These are phyloP conservation scores for Mediolabrus comicus DNA, from an alignment of 108 stramenopile genomes.

Conservation along the genomic window DNA sequence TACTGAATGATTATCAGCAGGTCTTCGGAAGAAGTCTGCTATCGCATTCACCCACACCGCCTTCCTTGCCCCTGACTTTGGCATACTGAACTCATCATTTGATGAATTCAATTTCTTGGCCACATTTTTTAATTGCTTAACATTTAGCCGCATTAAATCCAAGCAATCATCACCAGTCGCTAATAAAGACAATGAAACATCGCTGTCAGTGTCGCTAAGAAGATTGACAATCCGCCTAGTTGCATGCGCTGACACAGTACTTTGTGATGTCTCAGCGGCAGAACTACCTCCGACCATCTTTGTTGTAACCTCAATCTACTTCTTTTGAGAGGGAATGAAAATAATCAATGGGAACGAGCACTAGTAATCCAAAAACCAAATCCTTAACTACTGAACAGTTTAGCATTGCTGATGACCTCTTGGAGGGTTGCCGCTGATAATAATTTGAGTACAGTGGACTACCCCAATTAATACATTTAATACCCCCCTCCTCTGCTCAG, in stretches of 20 bases:
- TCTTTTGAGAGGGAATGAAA: too few species aligned
- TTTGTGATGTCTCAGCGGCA: too few species aligned
- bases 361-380: too few species aligned
- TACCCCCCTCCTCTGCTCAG: too few species aligned
- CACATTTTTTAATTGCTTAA: neutral
- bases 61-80: constrained; percentile 28
- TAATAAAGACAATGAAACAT: neutral
- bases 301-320: too few species aligned
- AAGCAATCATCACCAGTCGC: neutral
- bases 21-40: neutral
- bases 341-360: too few species aligned
- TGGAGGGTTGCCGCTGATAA: too few species aligned
- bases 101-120: neutral
- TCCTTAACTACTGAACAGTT: too few species aligned
- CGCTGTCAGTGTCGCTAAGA: neutral
- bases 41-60: constrained; percentile 14
- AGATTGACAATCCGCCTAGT: neutral
- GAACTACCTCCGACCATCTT: too few species aligned
- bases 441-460: too few species aligned
- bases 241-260: neutral
- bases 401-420: too few species aligned
- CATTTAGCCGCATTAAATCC: neutral
- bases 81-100: neutral
- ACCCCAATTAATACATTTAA: too few species aligned
- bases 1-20: neutral